Base-by-base conservation (phyloP, 2,329 filamentous ascomycete species). In the Paraphaeosphaeria sporulosa region DNA sequence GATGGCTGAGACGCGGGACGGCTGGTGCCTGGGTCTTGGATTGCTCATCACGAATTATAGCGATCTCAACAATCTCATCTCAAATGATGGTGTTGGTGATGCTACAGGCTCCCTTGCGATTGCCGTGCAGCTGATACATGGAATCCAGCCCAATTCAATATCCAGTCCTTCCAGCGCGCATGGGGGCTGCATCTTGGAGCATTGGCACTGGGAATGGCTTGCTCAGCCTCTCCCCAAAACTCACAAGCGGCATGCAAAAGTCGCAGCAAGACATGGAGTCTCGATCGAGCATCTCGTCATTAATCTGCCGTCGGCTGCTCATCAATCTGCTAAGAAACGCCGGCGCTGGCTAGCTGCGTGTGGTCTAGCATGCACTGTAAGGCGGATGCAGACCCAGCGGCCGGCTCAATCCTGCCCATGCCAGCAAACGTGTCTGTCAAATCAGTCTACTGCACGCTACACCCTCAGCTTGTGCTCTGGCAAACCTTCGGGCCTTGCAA, bases 271-370 rank as follows among this genome's bases (percentile, higher is more conserved):
- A 57, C 65, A 64, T 62, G 62, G 60, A 65, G 65, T 67, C 67
- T 70, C 64, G 68, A 71, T 72, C 68, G 66, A 66, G 63, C 67
- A 57, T 66, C 57, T 58, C 57, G 60, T 67, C 65, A 68, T 67
- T 57, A 68, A 66, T 62, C 62, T 60, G 55, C 57, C 67, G 58
- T 38, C 36, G 17, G n/a, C n/a, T n/a, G n/a, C n/a, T n/a, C n/a
- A n/a, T n/a, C n/a, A n/a, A 47, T 23, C 23, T 34, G 38, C 17
- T 43, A 30, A 51, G 55, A 30, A 23, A 21, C 3, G 13, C 23
- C 30, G 17, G 23, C 15, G 25, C 46, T 34, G 17, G 17, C 46
- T 49, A 49, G 46, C 46, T 34, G 19, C 44, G 7, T 15, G n/a
- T 46, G 38, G 52, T 30, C 52, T 55, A 43, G 51, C 27, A 42